Percentiles rank a stretch among this genome's conserved stretches.
Conservation (phyloP, 768 basidiomycete genomes). For the Kwoniella botswanensis region DNA sequence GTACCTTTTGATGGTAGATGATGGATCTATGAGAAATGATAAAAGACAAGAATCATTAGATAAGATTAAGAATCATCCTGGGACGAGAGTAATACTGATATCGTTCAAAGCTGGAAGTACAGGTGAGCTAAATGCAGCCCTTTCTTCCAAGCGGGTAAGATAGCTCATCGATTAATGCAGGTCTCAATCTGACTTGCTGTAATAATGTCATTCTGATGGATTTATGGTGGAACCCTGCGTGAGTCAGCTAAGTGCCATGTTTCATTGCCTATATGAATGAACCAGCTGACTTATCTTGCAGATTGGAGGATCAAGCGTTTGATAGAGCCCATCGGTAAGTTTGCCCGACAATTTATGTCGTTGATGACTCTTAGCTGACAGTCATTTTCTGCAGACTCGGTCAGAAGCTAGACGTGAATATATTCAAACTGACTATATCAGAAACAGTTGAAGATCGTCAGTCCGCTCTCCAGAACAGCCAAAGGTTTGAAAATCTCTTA, state of each 20-base stretch:
- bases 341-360: no score
- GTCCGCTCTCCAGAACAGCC: background rate
- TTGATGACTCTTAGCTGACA: background rate
- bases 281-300: constrained; percentile 4
- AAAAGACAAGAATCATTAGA: constrained; percentile 77
- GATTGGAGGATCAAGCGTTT: constrained; percentile 88
- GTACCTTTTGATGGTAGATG: constrained; percentile 64
- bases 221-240: constrained; percentile 73
- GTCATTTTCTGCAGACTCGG: constrained; percentile 63
- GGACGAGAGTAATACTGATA: constrained; percentile 79
- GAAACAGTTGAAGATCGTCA: constrained; percentile 84
- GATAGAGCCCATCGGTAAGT: constrained; percentile 77
- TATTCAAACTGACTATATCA: constrained; percentile 72
- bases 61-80: constrained; percentile 69
- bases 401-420: constrained; percentile 82
- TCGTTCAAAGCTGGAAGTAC: constrained; percentile 96
- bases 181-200: constrained; percentile 88
- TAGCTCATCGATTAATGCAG: constrained; percentile 57
- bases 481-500: background rate
- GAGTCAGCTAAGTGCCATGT: constrained; percentile 32
- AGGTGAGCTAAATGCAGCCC: constrained; percentile 61
- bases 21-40: constrained; percentile 79
- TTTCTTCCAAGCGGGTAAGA: background rate
- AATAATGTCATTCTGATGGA: constrained; percentile 93
- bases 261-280: background rate